These are phyloP conservation scores for Cucurbita pepo DNA, from an alignment of 306 rosid genomes.

Conservation along the genomic window DNA sequence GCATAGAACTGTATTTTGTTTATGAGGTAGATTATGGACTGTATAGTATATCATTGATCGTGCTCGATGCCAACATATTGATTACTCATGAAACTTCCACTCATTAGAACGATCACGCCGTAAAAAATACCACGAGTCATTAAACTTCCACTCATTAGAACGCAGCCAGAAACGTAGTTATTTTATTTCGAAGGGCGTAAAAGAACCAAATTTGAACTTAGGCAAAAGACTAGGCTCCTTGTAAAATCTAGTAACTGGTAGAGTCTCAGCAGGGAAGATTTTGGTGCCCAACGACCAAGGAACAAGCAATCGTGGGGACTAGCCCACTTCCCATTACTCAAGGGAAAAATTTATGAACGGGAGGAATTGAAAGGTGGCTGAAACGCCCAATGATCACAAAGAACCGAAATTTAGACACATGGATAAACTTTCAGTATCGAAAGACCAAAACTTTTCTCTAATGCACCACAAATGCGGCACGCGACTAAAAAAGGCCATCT, in stretches of 20 bases:
- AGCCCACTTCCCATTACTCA: no score
- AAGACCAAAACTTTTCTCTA: not conserved
- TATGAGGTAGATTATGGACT: no score
- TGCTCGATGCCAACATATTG: not conserved
- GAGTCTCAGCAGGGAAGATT: no score
- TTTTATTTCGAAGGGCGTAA: not conserved
- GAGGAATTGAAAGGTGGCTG: no score
- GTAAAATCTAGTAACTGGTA: not conserved
- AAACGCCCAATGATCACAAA: not conserved
- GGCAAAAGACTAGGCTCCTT: not conserved
- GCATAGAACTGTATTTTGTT: not conserved
- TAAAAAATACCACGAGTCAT: not conserved
- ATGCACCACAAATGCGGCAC: not conserved
- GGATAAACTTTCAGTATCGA: not conserved
- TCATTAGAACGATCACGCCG: no score
- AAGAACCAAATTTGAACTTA: not conserved
- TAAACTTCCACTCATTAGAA: not conserved
- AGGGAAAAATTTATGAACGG: no score
- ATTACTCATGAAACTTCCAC: not conserved
- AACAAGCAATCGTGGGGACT: no score
- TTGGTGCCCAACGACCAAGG: no score
- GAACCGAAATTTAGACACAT: not conserved
- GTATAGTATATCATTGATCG: not conserved
- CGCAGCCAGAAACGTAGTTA: not conserved
- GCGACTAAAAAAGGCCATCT: not conserved